phyloP scores from a whole-genome alignment of 2,329 filamentous ascomycete genomes.

The Plenodomus biglobosus region DNA sequence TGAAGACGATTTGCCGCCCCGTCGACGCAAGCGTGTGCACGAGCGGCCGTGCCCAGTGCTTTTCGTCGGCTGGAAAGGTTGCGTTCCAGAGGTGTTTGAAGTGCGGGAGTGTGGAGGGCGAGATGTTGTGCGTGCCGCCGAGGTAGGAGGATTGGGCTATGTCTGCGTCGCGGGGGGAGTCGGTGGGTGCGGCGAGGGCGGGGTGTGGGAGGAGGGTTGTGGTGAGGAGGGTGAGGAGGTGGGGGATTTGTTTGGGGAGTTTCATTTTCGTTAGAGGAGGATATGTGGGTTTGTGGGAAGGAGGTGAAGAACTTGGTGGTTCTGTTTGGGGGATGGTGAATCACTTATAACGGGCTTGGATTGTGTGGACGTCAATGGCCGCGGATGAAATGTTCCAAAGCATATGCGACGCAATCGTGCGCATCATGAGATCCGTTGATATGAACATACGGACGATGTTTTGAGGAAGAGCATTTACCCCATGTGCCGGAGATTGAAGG shows the following conservation, averaged over 20 bases:
- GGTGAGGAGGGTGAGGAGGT: background rate
- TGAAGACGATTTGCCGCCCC: conserved; percentile 21
- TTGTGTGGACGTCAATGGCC: too few species aligned
- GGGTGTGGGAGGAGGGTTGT: background rate
- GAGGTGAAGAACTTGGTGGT: background rate
- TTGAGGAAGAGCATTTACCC: background rate
- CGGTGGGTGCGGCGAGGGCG: conserved; percentile 11
- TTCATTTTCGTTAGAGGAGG: too few species aligned
- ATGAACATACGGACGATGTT: background rate
- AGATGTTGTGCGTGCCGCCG: conserved; percentile 46
- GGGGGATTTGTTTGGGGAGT: background rate
- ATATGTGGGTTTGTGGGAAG: background rate
- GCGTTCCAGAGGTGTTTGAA: conserved; percentile 46
- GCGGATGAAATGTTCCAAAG: too few species aligned
- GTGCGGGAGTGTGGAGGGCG: conserved; percentile 42
- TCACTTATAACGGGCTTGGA: too few species aligned
- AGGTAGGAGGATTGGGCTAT: conserved; percentile 21
- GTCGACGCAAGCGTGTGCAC: conserved; percentile 46
- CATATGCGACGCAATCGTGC: background rate
- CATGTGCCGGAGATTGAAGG: conserved; percentile 8
- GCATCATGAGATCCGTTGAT: background rate
- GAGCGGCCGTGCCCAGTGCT: conserved; percentile 54
- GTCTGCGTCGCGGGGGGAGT: conserved; percentile 20
- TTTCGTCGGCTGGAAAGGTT: conserved; percentile 39
- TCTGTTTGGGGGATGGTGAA: background rate